Base-by-base conservation (phyloP, 192 early-diverging fungal genomes). In the Coemansia aciculifera region DNA sequence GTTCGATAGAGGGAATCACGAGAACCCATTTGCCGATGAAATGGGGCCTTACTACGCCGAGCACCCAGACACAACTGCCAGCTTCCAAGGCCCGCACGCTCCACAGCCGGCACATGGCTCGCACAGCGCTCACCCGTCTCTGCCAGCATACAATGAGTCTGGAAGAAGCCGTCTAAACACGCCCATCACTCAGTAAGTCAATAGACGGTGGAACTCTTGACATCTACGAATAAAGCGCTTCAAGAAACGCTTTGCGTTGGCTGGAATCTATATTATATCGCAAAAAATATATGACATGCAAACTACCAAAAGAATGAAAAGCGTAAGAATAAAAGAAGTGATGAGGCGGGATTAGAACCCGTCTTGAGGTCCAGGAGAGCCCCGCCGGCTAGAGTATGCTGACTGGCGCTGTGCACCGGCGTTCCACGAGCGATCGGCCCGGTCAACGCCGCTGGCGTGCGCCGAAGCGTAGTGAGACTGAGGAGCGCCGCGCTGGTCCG, bases 111-210 rank as follows among this genome's bases (percentile, higher is more conserved):
- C 38, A 3, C 40, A 62, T 54, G 51, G 29, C 23, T 62, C 57
- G 38, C 39, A 63, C 66, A 65, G 44, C 59, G 68, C 43, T 5
- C 68, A 57, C 8, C 48, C 38, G 6, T 36, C 49, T 1, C 59
- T 61, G 15, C 32, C 42, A 1, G 32, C 44, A 21, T 37, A 46
- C 24, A 23, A 39, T 27, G 68, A 70, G 8, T 38, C 61, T 8
- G 56, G 54, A 29, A 76, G 79, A 59, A 63, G 54, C 32, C 79
- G 70, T 32, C 57, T 82, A 3, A 68, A 82, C 40, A 82, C 71
- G 27, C 79, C 79, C 1, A 82, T 82, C 29, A 74, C 75, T 9
- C 72, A 65, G 23, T 76, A 72, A 42, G 17, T 7, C 36, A 9
- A 21, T 63, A 34, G 9, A 32, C 23, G 43, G 31, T 46, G 63